Base-by-base conservation (phyloP, 306 rosid species). In the Trifolium fragiferum region DNA sequence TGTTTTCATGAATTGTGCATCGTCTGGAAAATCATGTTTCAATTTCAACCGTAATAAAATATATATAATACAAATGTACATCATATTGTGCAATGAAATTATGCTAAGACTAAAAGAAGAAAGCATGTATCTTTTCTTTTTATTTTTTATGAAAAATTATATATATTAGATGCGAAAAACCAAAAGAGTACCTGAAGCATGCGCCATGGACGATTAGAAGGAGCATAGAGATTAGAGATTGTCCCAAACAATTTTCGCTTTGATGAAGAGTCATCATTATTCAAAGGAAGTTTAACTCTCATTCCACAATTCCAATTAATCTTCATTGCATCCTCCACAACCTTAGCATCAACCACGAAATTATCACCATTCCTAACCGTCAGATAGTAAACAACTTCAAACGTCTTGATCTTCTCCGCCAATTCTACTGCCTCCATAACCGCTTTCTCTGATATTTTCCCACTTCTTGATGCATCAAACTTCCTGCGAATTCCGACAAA, bases 351-450 rank as follows among this genome's bases (percentile, higher is more conserved):
- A 57, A 92, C 84, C 68, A 92, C 92, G 65, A 92, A 88, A 18
- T 85, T 92, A 3, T 83, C 20, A 18, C 25, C 10, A 7, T 7
- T 11, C 4, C 89, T 87, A 0, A 5, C 60, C 2, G 14, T 82
- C 0, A 93, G 93, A 79, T 86, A 90, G 43, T 79, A 87, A 60
- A 87, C 82, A n/a, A 92, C 89, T 68, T 88, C 92, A 21, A 92
- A 90, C 8, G 87, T 78, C 83, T 6, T 73, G 0, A 69, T 78
- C 73, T 76, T 76, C 2, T 79, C 85, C 2, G 92, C 93, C 79
- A 65, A 12, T 70, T 92, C 90, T 0, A 80, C 89, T 0, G 93
- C 93, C 40, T 76, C 78, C 3, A 40, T 78, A 41, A 90, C 89
- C 12, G 51, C 5, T 25, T 57, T 19, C 10, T 19, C 30, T 0